A percentile compares a stretch with the other conserved stretches of the same genome.
Evolutionary conservation across 1,284 basidiomycete genomes (phyloP).

Genomic region (Fomitiporia mediterranea): DNA sequence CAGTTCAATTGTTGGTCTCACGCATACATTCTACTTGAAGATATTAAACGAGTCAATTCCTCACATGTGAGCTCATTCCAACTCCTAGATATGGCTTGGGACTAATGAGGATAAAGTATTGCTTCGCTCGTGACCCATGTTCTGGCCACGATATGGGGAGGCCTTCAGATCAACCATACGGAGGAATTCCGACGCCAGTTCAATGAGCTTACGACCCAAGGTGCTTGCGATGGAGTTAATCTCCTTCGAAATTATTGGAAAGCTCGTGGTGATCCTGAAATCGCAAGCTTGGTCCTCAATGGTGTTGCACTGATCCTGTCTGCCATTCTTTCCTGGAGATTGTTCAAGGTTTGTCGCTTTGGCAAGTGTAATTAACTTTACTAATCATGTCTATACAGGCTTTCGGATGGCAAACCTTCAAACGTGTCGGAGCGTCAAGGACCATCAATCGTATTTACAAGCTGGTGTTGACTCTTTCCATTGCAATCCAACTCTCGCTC

Average conservation of each 20-base stretch:
- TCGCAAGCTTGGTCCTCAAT: constrained; percentile 63
- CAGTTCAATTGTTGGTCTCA: neutral
- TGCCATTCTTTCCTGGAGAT: constrained; percentile 62
- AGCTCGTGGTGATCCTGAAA: constrained; percentile 50
- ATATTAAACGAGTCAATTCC: constrained; percentile 78
- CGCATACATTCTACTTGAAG: constrained; percentile 20
- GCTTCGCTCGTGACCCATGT: constrained; percentile 69
- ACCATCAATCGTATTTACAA: constrained; percentile 71
- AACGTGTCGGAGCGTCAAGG: constrained; percentile 73
- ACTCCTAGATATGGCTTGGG: constrained; percentile 4
- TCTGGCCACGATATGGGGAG: constrained; percentile 66
- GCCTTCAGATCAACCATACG: constrained; percentile 58
- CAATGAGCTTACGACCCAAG: constrained; percentile 50
- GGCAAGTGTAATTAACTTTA: neutral
- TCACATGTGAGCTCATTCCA: constrained; percentile 48
- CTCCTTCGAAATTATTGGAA: constrained; percentile 60
- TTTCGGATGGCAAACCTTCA: constrained; percentile 83
- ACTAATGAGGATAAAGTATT: constrained; percentile 31
- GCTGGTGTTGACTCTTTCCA: constrained; percentile 64
- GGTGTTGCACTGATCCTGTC: constrained; percentile 54
- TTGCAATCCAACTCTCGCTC: constrained; percentile 65
- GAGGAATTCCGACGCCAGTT: constrained; percentile 54
- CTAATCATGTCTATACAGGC: constrained; percentile 35
- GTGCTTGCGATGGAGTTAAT: constrained; percentile 50
- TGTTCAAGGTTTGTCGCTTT: constrained; percentile 53